A percentile compares a stretch with the other conserved stretches of the same genome.
Conservation (phyloP, 495 filamentous ascomycete genomes). For the Aspergillus baeticus region DNA sequence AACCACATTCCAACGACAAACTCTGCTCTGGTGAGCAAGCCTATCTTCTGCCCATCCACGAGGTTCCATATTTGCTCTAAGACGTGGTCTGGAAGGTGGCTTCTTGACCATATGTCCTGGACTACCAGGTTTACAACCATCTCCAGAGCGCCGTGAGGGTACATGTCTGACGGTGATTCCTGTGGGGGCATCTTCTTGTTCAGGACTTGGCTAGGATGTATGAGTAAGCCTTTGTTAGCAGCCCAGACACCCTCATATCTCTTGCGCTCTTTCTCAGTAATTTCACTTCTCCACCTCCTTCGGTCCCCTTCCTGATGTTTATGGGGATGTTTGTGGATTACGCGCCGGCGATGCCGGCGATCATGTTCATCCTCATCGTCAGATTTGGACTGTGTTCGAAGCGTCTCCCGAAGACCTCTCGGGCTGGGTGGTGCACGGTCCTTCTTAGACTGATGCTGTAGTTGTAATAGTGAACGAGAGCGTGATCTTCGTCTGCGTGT, state of each 20-base stretch:
- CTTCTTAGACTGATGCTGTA: conserved; percentile 30
- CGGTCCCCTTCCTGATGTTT: conserved; percentile 87
- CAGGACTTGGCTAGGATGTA: conserved; percentile 24
- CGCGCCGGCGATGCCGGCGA: conserved; percentile 31
- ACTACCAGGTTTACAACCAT: conserved; percentile 77
- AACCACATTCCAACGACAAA: conserved; percentile 97
- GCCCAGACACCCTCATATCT: conserved; percentile 98
- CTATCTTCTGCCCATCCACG: conserved; percentile 64
- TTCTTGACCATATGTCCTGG: conserved; percentile 82
- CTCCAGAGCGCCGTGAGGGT: conserved; percentile 38
- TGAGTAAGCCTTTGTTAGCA: conserved; percentile 75
- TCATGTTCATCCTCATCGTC: conserved; percentile 56
- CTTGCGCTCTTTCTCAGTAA: conserved; percentile 76
- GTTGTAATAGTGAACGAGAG: conserved; percentile 41
- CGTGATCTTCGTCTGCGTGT: conserved; percentile 49
- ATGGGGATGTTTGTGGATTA: conserved; percentile 69
- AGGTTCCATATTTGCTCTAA: conserved; percentile 84
- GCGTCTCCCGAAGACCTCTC: conserved; percentile 67
- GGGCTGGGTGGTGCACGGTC: conserved; percentile 50
- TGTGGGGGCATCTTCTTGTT: not conserved
- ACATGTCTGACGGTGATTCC: conserved; percentile 8
- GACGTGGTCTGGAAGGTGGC: conserved; percentile 62
- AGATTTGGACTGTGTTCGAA: conserved; percentile 60
- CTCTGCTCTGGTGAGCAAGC: conserved; percentile 69
- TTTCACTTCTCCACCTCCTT: conserved; percentile 75